Conservation (phyloP, 208 protist species). For the Crithidia bombi region DNA sequence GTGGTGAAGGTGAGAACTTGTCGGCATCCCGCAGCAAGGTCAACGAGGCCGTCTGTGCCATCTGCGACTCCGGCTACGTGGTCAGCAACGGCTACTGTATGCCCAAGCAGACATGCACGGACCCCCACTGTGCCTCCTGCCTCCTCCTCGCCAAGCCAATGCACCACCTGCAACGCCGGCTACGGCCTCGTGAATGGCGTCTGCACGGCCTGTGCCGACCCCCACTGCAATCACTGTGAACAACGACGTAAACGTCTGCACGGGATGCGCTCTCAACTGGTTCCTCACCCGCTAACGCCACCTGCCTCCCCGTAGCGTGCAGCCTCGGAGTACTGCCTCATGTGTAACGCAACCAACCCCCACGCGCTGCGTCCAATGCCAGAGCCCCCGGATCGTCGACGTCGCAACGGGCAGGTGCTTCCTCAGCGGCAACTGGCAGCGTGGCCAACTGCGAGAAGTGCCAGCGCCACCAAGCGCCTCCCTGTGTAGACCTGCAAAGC, state of each 20-base stretch:
- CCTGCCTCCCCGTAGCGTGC: constrained; percentile 7
- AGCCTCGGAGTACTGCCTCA: constrained; percentile 7
- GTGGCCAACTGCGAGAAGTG: constrained; percentile 16
- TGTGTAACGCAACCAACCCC: constrained; percentile 5
- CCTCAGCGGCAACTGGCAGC: constrained; percentile 3
- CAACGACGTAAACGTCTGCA: constrained; percentile 5
- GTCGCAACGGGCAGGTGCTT: neutral
- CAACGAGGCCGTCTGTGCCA: neutral
- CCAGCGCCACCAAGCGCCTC: neutral
- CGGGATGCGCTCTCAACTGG: constrained; percentile 1
- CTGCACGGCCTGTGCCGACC: constrained; percentile 6
- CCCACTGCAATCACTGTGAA: constrained; percentile 8
- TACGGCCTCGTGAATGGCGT: constrained; percentile 22
- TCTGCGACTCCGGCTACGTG: neutral
- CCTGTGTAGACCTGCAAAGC: constrained; percentile 1
- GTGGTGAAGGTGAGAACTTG: neutral
- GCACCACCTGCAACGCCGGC: constrained; percentile 9
- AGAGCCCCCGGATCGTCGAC: constrained; percentile 1
- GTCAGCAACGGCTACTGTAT: constrained; percentile 5
- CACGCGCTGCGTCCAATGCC: constrained; percentile 3
- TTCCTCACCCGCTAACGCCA: constrained; percentile 6
- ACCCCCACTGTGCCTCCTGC: constrained; percentile 18
- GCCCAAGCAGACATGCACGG: neutral
- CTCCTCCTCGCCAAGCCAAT: neutral
- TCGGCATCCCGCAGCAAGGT: neutral